These are phyloP conservation scores for Thelephora terrestris DNA, from an alignment of 1,284 basidiomycete species.

Conservation along the genomic window DNA sequence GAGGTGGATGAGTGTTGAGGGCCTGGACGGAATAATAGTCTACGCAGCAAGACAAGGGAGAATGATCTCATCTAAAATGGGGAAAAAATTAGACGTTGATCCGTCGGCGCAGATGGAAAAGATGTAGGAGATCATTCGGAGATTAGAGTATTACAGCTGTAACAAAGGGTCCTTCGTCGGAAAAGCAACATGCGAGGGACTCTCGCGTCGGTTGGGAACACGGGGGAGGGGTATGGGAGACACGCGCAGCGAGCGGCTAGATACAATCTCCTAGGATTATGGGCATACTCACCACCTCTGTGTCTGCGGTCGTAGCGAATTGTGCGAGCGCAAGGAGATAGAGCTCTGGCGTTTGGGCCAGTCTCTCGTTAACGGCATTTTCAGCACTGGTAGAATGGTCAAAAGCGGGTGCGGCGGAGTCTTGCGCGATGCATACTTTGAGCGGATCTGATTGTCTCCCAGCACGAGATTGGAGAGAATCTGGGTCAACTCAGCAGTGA, in stretches of 20 bases:
- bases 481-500: slow-evolving; percentile 64
- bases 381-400: slow-evolving; percentile 45
- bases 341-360: slow-evolving; percentile 64
- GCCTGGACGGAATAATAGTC: slow-evolving; percentile 55
- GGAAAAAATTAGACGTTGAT: neutral
- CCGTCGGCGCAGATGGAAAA: neutral
- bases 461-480: slow-evolving; percentile 74
- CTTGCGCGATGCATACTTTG: slow-evolving; percentile 30
- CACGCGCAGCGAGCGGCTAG: neutral
- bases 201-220: neutral
- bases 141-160: no score
- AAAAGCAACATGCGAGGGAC: no score
- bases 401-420: neutral
- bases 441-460: slow-evolving; percentile 68
- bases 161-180: no score
- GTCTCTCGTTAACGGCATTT: slow-evolving; percentile 65
- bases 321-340: slow-evolving; percentile 67
- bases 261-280: no score
- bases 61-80: slow-evolving; percentile 64
- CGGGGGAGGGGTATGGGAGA: neutral
- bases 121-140: neutral
- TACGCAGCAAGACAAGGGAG: slow-evolving; percentile 64
- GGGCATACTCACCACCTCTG: slow-evolving; percentile 49
- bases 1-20: slow-evolving; percentile 25
- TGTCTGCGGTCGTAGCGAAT: slow-evolving; percentile 62